Evolutionary conservation across 352 stramenopile genomes (phyloP), one percentile per base, ranked within the genome.

Genomic region (Pelagophyceae sp.): DNA sequence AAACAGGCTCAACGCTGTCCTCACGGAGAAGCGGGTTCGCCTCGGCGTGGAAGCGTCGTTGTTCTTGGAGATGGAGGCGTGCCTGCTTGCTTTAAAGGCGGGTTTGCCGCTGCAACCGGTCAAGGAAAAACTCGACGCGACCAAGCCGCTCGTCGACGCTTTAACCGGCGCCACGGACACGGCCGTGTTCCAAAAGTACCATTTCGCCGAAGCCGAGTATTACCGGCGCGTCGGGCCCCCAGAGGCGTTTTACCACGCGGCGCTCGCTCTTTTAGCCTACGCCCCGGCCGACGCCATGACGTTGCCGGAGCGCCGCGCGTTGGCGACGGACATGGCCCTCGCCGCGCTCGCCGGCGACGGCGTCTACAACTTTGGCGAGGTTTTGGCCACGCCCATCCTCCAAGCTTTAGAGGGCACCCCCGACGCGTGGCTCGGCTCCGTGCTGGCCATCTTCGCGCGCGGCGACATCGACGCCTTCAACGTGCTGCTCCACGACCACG

Each of bases 291-390:
- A 97, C 72, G 86, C 91, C 65, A 74, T 74, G 35, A n/a, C 38
- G 27, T 32, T 76, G 23, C 82, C 89, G 25, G 90, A 96, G 72
- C 86, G 90, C 54, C 93, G 85, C 45, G 69, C 76, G n/a, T 77
- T 98, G 64, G 94, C 95, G 0, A 89, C 94, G 23, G 94, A 98
- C 86, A 89, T 98, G 72, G 93, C 88, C 84, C 88, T 99, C 61
- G 93, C 96, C 15, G 94, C 96, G 45, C 87, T 99, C 54, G 97
- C 94, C 29, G 95, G 93, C 58, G 92, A 98, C 63, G 92, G 93
- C 29, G 94, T 99, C 0, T 99, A 97, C 85, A 98, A 99, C 87
- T 98, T 98, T 82, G 95, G 95, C 63, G 94, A 98, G 92, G 92
- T 99, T 77, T 90, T 98, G 67, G 89, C 91, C 40, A 98, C 94